phyloP scores from a whole-genome alignment of 257 asterid genomes.

The Echites panduratus region DNA sequence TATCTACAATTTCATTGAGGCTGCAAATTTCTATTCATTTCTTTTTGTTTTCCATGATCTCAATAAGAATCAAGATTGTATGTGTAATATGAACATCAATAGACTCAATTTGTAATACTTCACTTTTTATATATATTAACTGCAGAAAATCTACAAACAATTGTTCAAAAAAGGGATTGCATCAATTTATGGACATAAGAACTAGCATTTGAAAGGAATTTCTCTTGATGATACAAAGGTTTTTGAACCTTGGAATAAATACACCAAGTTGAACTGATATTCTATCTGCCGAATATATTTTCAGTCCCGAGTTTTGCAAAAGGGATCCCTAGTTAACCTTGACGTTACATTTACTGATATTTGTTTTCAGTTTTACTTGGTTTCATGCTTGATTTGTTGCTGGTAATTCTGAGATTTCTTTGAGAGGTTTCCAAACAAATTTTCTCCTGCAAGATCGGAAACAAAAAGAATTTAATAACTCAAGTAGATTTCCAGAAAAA shows the following conservation, averaged over 20 bases:
- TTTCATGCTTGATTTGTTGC: slow-evolving; percentile 5
- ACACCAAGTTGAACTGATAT: no score
- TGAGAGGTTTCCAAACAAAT: slow-evolving; percentile 77
- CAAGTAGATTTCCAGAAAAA: not conserved
- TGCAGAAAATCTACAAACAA: no score
- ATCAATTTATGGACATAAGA: not conserved
- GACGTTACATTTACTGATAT: not conserved
- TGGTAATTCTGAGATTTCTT: slow-evolving; percentile 59
- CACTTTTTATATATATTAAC: no score
- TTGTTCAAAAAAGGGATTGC: not conserved
- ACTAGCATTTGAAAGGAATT: not conserved
- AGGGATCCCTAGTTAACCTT: not conserved
- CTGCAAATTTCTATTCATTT: no score
- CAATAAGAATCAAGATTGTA: no score
- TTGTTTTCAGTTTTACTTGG: not conserved
- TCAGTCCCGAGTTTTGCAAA: not conserved
- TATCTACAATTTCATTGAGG: no score
- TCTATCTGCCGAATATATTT: not conserved
- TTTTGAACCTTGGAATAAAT: not conserved
- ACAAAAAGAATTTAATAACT: not conserved
- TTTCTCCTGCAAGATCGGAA: slow-evolving; percentile 50
- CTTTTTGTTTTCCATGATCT: no score
- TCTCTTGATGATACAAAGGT: not conserved
- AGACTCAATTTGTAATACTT: no score
- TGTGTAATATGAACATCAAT: no score